Conservation (phyloP, 768 basidiomycete species). For the Coprinopsis strossmayeri region DNA sequence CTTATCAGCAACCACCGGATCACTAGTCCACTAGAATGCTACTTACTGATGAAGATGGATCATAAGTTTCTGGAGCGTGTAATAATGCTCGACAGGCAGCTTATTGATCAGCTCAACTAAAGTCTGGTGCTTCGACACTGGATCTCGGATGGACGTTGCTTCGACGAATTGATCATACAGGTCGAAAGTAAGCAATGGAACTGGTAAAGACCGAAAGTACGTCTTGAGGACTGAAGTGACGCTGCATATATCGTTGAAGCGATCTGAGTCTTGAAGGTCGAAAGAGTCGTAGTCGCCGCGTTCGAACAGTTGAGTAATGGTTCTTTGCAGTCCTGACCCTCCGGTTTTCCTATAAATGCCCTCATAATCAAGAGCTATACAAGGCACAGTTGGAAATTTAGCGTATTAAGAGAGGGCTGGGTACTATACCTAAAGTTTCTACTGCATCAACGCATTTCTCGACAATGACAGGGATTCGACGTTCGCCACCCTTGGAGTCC, state of each 20-base stretch:
- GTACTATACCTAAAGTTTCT: conserved; percentile 66
- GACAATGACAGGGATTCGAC: conserved; percentile 79
- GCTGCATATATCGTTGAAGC: conserved; percentile 96
- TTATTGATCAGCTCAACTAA: conserved; percentile 65
- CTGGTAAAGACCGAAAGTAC: conserved; percentile 90
- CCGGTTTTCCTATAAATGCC: conserved; percentile 98
- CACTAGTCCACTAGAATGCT: neutral
- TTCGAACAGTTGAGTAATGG: conserved; percentile 92
- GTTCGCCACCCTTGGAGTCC: conserved; percentile 53
- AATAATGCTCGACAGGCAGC: conserved; percentile 83
- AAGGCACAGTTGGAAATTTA: neutral
- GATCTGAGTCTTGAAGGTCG: conserved; percentile 78
- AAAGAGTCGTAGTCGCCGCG: conserved; percentile 85
- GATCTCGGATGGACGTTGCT: conserved; percentile 66
- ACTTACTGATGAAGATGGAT: conserved; percentile 80
- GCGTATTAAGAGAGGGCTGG: neutral
- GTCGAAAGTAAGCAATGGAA: conserved; percentile 85
- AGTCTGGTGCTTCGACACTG: conserved; percentile 46
- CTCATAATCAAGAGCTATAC: conserved; percentile 87
- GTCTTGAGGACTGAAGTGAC: conserved; percentile 96
- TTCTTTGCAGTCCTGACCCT: conserved; percentile 85
- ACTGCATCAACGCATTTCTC: conserved; percentile 96
- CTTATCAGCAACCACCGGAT: conserved; percentile 15
- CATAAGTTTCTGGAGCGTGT: conserved; percentile 77
- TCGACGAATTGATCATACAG: conserved; percentile 87